Conservation (phyloP, 2,329 filamentous ascomycete species). For the Magnaporthales sp. region DNA sequence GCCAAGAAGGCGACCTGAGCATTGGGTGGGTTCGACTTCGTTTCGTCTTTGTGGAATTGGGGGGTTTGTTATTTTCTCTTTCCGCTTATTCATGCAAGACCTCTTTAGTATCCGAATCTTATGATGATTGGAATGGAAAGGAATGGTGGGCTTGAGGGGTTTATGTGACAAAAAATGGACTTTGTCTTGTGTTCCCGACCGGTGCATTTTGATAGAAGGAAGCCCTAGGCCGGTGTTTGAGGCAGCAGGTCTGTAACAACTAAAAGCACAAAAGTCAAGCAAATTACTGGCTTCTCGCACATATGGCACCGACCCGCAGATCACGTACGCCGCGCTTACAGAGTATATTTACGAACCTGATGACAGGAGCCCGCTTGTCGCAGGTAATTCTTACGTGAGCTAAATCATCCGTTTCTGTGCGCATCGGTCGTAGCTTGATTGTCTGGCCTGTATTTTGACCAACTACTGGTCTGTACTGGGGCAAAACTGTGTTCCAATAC, state of each 20-base stretch:
- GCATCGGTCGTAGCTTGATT: too few species aligned
- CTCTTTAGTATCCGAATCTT: background rate
- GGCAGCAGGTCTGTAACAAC: background rate
- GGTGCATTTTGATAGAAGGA: background rate
- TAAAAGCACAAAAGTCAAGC: background rate
- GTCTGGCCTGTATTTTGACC: background rate
- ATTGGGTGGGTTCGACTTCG: background rate
- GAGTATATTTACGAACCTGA: background rate
- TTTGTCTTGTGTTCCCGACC: background rate
- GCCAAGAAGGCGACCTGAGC: conserved; percentile 57
- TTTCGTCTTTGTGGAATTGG: background rate
- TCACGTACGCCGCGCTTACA: background rate
- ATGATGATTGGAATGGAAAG: background rate
- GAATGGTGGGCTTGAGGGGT: too few species aligned
- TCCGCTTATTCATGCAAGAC: background rate
- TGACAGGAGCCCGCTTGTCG: too few species aligned
- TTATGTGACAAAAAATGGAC: background rate
- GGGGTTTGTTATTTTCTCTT: background rate
- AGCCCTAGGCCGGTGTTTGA: background rate
- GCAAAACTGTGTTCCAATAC: background rate
- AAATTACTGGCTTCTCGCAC: background rate
- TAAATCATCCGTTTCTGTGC: too few species aligned
- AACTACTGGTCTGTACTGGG: background rate
- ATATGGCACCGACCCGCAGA: too few species aligned
- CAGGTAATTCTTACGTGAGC: too few species aligned